These are phyloP conservation scores for Aspergillus viridinutans DNA, from an alignment of 2,329 filamentous ascomycete species.

Conservation along the genomic window DNA sequence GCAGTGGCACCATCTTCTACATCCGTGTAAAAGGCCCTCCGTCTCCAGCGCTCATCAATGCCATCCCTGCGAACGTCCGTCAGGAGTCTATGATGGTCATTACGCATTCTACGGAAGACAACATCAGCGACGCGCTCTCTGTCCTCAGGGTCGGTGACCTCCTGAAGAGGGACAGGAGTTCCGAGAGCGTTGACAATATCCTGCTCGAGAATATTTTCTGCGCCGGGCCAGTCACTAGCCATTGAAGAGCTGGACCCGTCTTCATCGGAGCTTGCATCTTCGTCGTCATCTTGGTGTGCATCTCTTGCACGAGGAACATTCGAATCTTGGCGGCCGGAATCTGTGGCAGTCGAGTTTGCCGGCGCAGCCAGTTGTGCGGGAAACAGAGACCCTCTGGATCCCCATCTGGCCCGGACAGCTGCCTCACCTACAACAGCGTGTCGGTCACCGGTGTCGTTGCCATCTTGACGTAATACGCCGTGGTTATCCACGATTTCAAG, in stretches of 20 bases:
- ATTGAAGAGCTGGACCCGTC: constrained; percentile 25
- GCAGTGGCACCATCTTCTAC: constrained; percentile 73
- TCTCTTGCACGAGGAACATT: constrained; percentile 7
- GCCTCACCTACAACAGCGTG: constrained; percentile 56
- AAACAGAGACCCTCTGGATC: constrained; percentile 29
- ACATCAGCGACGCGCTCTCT: constrained; percentile 37
- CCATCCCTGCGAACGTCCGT: constrained; percentile 37
- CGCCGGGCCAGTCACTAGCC: constrained; percentile 35
- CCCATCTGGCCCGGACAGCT: constrained; percentile 36
- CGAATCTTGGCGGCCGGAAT: constrained; percentile 6
- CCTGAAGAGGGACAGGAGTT: constrained; percentile 37
- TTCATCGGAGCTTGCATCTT: constrained; percentile 20
- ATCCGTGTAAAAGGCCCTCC: constrained; percentile 76
- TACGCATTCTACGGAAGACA: constrained; percentile 36
- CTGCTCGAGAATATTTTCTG: constrained; percentile 35
- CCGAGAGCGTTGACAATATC: constrained; percentile 43
- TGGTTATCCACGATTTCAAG: constrained; percentile 59
- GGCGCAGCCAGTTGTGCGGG: constrained; percentile 21
- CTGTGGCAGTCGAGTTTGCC: not conserved
- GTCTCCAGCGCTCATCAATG: constrained; percentile 69
- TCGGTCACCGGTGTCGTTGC: constrained; percentile 57
- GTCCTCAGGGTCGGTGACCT: constrained; percentile 42
- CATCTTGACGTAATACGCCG: constrained; percentile 57
- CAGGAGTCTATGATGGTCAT: constrained; percentile 34
- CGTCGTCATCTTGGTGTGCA: constrained; percentile 19